Percentiles rank a stretch among this genome's conserved stretches.
These are phyloP conservation scores for Pterula multifida DNA, from an alignment of 1,284 basidiomycete species.

Conservation along the genomic window DNA sequence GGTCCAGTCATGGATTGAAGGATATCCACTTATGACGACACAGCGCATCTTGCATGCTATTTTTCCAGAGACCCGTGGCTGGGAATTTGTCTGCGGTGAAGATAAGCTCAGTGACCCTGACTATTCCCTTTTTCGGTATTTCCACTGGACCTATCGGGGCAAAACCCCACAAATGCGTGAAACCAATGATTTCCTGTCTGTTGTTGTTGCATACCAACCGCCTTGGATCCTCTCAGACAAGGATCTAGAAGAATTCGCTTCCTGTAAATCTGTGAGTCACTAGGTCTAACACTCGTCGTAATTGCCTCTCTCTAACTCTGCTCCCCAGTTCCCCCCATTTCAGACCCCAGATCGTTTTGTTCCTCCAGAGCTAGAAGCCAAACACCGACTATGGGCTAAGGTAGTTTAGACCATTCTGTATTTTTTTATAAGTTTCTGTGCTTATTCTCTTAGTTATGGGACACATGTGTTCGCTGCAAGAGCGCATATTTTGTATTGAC, in stretches of 20 bases:
- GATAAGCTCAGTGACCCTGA: conserved; percentile 22
- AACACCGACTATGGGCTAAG: conserved; percentile 56
- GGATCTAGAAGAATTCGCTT: conserved; percentile 44
- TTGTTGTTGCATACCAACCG: conserved; percentile 47
- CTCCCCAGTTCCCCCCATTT: conserved; percentile 14
- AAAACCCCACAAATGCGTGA: conserved; percentile 9
- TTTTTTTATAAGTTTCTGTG: too few species aligned
- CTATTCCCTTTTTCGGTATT: conserved; percentile 28
- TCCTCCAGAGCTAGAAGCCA: conserved; percentile 18
- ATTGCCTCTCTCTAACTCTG: conserved; percentile 24
- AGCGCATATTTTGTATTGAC: conserved; percentile 57
- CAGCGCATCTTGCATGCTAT: conserved; percentile 40
- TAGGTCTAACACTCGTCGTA: conserved; percentile 1
- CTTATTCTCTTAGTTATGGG: conserved; percentile 45
- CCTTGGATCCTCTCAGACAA: conserved; percentile 48
- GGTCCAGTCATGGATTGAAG: conserved; percentile 31
- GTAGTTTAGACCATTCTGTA: too few species aligned
- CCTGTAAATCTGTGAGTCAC: conserved; percentile 30
- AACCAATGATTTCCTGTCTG: conserved; percentile 19
- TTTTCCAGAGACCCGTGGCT: conserved; percentile 26
- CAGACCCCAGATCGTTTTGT: conserved; percentile 8
- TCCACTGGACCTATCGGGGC: conserved; percentile 32
- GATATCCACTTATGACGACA: conserved; percentile 41
- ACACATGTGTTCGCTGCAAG: conserved; percentile 39
- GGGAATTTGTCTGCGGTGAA: conserved; percentile 27